Conservation (phyloP, 176 grass and related monocot genomes). For the Cocos nucifera region DNA sequence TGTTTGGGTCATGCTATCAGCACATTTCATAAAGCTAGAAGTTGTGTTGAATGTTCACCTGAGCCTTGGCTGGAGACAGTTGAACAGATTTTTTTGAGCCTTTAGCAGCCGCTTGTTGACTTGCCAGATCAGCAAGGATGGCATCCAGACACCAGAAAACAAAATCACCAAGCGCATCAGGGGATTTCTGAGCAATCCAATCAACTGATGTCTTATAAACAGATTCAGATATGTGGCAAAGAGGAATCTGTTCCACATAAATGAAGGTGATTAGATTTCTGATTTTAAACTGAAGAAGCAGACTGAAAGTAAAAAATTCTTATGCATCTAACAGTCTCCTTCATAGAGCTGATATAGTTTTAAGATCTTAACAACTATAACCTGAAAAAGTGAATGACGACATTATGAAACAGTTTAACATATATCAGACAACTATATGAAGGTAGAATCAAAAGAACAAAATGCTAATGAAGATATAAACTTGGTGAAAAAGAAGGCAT, state of each 20-base stretch:
- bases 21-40: neutral
- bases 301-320: too few relatives aligned
- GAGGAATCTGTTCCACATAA: slow-evolving; percentile 40
- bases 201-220: slow-evolving; percentile 67
- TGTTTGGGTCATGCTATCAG: too few relatives aligned
- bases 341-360: too few relatives aligned
- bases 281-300: too few relatives aligned
- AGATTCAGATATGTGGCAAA: slow-evolving; percentile 68
- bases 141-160: slow-evolving; percentile 83
- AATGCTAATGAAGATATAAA: too few relatives aligned
- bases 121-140: slow-evolving; percentile 70
- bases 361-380: too few relatives aligned
- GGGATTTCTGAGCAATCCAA: slow-evolving; percentile 67
- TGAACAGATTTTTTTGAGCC: slow-evolving; percentile 65
- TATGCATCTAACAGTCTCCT: too few relatives aligned
- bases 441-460: too few relatives aligned
- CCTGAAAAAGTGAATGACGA: too few relatives aligned
- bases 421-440: too few relatives aligned
- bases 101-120: slow-evolving; percentile 47
- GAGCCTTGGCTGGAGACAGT: slow-evolving; percentile 59
- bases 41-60: slow-evolving; percentile 36
- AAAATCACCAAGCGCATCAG: slow-evolving; percentile 69
- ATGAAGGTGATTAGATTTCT: slow-evolving; percentile 11
- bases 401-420: too few relatives aligned
- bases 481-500: too few relatives aligned